These are phyloP conservation scores for Dicorynia guianensis DNA, from an alignment of 306 rosid genomes.

Conservation along the genomic window DNA sequence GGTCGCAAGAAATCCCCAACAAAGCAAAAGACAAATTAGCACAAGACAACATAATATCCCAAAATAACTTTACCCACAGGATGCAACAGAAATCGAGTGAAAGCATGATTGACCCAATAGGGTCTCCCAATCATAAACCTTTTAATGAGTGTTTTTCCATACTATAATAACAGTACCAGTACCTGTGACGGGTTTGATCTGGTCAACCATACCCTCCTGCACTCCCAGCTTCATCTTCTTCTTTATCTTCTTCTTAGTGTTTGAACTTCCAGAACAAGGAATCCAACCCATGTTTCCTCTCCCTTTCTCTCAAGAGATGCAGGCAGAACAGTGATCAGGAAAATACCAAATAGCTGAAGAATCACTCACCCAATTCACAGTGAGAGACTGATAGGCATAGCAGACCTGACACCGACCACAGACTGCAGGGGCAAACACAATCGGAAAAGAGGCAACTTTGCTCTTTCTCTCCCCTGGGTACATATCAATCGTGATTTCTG, in stretches of 20 bases:
- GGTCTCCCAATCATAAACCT: conserved; percentile 34
- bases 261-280: conserved; percentile 80
- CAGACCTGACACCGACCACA: conserved; percentile 39
- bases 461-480: conserved; percentile 18
- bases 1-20: conserved; percentile 31
- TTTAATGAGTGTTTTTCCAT: background rate
- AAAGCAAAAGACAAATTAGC: conserved; percentile 31
- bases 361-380: conserved; percentile 28
- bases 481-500: conserved; percentile 26
- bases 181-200: conserved; percentile 73
- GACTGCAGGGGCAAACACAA: conserved; percentile 28
- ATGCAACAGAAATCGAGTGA: conserved; percentile 28
- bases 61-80: conserved; percentile 17
- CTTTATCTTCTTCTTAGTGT: conserved; percentile 59
- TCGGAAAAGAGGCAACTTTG: conserved; percentile 33
- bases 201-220: conserved; percentile 54
- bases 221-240: conserved; percentile 54
- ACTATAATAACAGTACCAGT: background rate
- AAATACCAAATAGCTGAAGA: conserved; percentile 27
- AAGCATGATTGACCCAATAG: conserved; percentile 39
- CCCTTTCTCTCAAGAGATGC: conserved; percentile 9
- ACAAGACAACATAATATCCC: conserved; percentile 18
- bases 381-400: conserved; percentile 19
- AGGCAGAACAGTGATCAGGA: conserved; percentile 5
- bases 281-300: conserved; percentile 76